These are phyloP conservation scores for Arachis hypogaea DNA, from an alignment of 306 rosid genomes.

Conservation along the genomic window DNA sequence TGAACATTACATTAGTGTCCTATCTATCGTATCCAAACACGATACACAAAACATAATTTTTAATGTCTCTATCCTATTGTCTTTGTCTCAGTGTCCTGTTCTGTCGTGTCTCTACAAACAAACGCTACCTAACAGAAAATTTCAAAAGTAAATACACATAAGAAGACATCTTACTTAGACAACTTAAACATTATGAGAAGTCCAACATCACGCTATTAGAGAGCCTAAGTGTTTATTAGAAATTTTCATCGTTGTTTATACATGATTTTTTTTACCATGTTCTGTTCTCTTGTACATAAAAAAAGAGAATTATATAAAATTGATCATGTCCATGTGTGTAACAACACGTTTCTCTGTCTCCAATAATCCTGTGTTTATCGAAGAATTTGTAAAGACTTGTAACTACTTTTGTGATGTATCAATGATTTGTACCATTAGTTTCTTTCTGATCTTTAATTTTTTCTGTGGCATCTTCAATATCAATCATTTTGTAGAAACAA, in stretches of 20 bases:
- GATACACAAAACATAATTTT: no score
- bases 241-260: constrained; percentile 38
- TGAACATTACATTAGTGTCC: no score
- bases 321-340: no score
- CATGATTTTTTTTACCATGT: constrained; percentile 27
- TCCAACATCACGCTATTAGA: constrained; percentile 79
- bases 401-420: constrained; percentile 36
- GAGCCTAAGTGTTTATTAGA: constrained; percentile 38
- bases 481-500: neutral
- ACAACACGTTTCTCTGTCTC: neutral
- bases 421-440: neutral
- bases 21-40: no score
- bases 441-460: constrained; percentile 3
- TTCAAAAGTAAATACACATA: constrained; percentile 56
- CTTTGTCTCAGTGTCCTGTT: no score
- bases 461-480: constrained; percentile 17
- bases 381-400: constrained; percentile 44
- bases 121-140: constrained; percentile 40
- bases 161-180: constrained; percentile 78
- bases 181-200: constrained; percentile 73
- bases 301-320: constrained; percentile 28
- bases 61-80: no score
- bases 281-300: constrained; percentile 67
- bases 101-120: no score
- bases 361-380: constrained; percentile 5